These are phyloP conservation scores for Calocera cornea DNA, from an alignment of 768 basidiomycete genomes.

Conservation along the genomic window DNA sequence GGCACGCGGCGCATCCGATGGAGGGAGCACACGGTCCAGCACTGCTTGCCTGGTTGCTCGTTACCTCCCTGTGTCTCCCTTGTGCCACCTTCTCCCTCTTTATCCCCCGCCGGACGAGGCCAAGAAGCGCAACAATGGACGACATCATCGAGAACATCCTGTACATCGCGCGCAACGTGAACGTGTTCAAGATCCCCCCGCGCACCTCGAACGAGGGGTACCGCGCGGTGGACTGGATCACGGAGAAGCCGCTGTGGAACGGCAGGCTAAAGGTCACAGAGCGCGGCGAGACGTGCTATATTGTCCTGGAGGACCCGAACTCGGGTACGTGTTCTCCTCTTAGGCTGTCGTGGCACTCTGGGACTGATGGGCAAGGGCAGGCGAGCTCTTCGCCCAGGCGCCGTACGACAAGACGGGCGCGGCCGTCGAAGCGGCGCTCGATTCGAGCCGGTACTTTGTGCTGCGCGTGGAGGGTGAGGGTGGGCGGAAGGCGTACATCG, in stretches of 20 bases:
- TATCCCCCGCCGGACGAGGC: slow-evolving; percentile 29
- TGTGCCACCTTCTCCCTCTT: slow-evolving; percentile 10
- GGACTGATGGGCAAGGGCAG: neutral
- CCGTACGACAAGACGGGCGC: slow-evolving; percentile 67
- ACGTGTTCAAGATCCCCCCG: slow-evolving; percentile 90
- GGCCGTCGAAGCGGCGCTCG: slow-evolving; percentile 86
- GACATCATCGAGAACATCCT: slow-evolving; percentile 84
- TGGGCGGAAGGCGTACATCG: slow-evolving; percentile 81
- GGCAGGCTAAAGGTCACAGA: slow-evolving; percentile 79
- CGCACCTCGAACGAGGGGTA: slow-evolving; percentile 78
- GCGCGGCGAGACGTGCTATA: slow-evolving; percentile 46
- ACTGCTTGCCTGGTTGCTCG: slow-evolving; percentile 13
- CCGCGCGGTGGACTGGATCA: slow-evolving; percentile 86
- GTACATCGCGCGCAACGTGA: slow-evolving; percentile 80
- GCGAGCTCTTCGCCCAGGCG: slow-evolving; percentile 71
- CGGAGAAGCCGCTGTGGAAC: slow-evolving; percentile 76
- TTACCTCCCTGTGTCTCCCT: slow-evolving; percentile 37
- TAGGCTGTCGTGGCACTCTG: slow-evolving; percentile 11
- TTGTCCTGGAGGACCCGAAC: slow-evolving; percentile 68
- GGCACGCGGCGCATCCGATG: neutral
- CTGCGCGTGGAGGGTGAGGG: slow-evolving; percentile 70
- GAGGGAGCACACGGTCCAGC: neutral
- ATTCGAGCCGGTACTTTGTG: slow-evolving; percentile 92
- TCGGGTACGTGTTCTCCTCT: slow-evolving; percentile 44
- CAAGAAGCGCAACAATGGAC: slow-evolving; percentile 23